phyloP scores from a whole-genome alignment of 331 rosid species.

The Telfairia occidentalis region DNA sequence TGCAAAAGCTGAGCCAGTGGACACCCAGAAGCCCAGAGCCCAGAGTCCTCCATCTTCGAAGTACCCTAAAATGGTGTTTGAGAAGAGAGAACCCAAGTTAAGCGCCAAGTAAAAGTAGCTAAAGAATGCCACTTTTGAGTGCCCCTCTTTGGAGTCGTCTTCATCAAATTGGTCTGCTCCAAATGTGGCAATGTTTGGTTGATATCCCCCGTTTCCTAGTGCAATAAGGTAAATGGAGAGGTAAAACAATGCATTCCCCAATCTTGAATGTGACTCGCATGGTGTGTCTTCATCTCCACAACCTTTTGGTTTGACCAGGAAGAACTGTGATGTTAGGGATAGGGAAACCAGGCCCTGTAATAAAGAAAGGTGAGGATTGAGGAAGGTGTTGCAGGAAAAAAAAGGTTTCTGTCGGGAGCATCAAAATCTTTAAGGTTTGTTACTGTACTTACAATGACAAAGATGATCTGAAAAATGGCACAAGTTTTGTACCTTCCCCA shows the following conservation, averaged over 20 bases:
- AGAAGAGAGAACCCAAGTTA: slow-evolving; percentile 86
- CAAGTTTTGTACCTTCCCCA: slow-evolving; percentile 98
- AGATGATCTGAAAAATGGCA: slow-evolving; percentile 77
- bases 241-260: slow-evolving; percentile 64
- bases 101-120: slow-evolving; percentile 96
- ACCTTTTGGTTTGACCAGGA: slow-evolving; percentile 67
- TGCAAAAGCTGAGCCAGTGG: slow-evolving; percentile 66
- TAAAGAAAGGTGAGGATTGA: neutral
- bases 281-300: slow-evolving; percentile 57
- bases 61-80: slow-evolving; percentile 79
- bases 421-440: neutral
- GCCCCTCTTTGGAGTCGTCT: slow-evolving; percentile 61
- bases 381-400: no score
- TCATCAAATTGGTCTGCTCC: slow-evolving; percentile 98
- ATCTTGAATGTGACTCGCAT: slow-evolving; percentile 54
- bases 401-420: no score
- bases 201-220: slow-evolving; percentile 92
- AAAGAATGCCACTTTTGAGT: slow-evolving; percentile 72
- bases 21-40: slow-evolving; percentile 87
- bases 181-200: slow-evolving; percentile 82
- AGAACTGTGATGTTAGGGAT: slow-evolving; percentile 65
- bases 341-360: slow-evolving; percentile 61
- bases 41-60: slow-evolving; percentile 86
- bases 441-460: slow-evolving; percentile 56
- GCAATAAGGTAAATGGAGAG: slow-evolving; percentile 89